Base-by-base conservation (phyloP, 83 land plant genomes). In the Picea abies region DNA sequence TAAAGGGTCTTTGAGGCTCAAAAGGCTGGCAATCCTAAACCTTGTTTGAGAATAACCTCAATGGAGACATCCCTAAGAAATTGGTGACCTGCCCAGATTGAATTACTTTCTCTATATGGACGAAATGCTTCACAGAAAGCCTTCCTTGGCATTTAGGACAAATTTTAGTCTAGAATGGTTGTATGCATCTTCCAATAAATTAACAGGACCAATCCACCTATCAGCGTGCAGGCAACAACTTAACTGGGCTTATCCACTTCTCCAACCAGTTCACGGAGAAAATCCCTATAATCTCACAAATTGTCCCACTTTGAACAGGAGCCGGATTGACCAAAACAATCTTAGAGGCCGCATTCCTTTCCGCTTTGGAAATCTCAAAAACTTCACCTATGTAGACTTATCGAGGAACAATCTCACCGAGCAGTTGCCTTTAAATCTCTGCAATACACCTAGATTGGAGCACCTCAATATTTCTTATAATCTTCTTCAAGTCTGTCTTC, bases 311-410 rank as follows among this genome's bases (percentile, higher is more conserved):
- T 81, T 97, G 25, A 65, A 80, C 29, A 29, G 29, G 3, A 22
- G 95, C 1, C 87, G 95, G 63, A 67, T 95, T 29, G 87, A 88
- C 49, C 61, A 71, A 22, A 97, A 97, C 88, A 41, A n/a, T 19
- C 70, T 97, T 25, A 80, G 72, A 25, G 99, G 99, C 12, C 60
- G 83, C 12, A 93, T 97, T 11, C 98, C 98, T 2, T 22, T 72
- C 76, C 89, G 93, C 7, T 86, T 93, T 81, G 90, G 94, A 1
- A 65, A 23, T 11, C 39, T 90, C 72, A 63, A 78, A 0, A 90
- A 88, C 47, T 85, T 93, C 15, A 84, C 89, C 0, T 88, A 60
- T 81, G 10, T 88, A 41, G 94, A 93, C 39, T n/a, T 93, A 29
- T 87, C 92, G 77, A 17, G 63, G 17, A 93, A 93, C 85, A 79